Base-by-base conservation (phyloP, 2,329 filamentous ascomycete species). In the Alternaria alternata region DNA sequence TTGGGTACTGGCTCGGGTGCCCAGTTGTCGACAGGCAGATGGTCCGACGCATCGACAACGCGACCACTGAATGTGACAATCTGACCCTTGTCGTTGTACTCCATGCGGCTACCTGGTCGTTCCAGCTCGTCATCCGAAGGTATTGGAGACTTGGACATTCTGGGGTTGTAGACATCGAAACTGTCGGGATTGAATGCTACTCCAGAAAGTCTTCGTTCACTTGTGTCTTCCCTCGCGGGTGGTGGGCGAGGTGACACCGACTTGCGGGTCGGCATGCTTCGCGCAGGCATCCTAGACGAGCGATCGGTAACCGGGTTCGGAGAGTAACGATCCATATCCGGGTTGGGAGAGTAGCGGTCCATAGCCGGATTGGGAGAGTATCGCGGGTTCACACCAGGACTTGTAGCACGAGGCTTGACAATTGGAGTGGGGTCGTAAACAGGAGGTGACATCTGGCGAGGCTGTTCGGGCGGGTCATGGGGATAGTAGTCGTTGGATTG, bases 31-130 rank as follows among this genome's bases (percentile, higher is more conserved):
- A 92, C 86, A 0, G 91, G 91, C 14, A 94, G 82, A 72, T 94
- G 91, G 75, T 94, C 91, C 0, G 90, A 92, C 1, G 91, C 91
- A 71, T 94, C 91, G 56, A 94, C 86, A 69, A 93, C 89, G 56
- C 89, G 85, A 7, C 91, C 91, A 72, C 93, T 90, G 64, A 91
- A 85, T 1, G 88, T 90, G 54, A 93, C 88, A 62, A 94, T 92
- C 71, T 92, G 92, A 8, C 87, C 89, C 52, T 86, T 84, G 0
- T 83, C 79, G 54, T 88, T 78, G 63, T 75, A 67, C 42, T 78
- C 86, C 64, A 84, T 81, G 51, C 70, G 69, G 49, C 71, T 75
- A 2, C 71, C 67, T 3, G 72, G 72, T 2, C 71, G 68, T 41
- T 75, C 71, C 4, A 22, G 43, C 22, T 76, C 72, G 7, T 70